These are phyloP conservation scores for Globisporangium viniferum DNA, from an alignment of 352 stramenopile genomes.

Conservation along the genomic window DNA sequence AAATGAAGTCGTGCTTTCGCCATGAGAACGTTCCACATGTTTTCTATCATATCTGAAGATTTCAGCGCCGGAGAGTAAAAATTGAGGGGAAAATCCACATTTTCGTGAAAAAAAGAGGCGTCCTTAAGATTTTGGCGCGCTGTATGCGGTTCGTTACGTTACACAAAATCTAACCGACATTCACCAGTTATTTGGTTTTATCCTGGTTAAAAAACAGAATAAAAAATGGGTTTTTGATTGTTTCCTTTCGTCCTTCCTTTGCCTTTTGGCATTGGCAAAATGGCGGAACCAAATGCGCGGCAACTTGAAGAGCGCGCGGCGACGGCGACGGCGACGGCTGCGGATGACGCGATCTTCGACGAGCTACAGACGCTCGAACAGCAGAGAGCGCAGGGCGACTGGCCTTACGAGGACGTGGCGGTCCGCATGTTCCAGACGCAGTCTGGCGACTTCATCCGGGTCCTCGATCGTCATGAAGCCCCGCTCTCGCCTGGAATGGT, in stretches of 20 bases:
- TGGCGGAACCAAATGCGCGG: background rate
- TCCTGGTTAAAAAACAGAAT: no score
- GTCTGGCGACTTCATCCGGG: slow-evolving; percentile 49
- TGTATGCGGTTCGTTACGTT: no score
- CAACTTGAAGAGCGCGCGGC: background rate
- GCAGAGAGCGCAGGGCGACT: slow-evolving; percentile 22
- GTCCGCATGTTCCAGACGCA: slow-evolving; percentile 10
- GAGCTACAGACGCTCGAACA: slow-evolving; percentile 30
- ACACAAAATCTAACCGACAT: no score
- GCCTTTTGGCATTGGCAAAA: background rate
- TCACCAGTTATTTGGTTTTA: no score
- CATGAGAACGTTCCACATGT: no score
- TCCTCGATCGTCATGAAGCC: slow-evolving; percentile 53
- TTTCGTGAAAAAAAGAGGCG: no score
- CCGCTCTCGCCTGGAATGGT: slow-evolving; percentile 57
- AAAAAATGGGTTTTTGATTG: background rate
- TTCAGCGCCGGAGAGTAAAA: no score
- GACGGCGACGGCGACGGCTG: background rate
- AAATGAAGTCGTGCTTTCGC: no score
- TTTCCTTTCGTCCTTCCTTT: background rate
- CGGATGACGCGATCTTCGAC: slow-evolving; percentile 21
- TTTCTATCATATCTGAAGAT: no score
- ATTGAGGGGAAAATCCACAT: no score
- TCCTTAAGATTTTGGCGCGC: no score
- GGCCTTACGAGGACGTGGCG: slow-evolving; percentile 13